A percentile compares a stretch with the other conserved stretches of the same genome.
These are phyloP conservation scores for Colletotrichum neosansevieriae DNA, from an alignment of 2,329 filamentous ascomycete genomes.

Conservation along the genomic window DNA sequence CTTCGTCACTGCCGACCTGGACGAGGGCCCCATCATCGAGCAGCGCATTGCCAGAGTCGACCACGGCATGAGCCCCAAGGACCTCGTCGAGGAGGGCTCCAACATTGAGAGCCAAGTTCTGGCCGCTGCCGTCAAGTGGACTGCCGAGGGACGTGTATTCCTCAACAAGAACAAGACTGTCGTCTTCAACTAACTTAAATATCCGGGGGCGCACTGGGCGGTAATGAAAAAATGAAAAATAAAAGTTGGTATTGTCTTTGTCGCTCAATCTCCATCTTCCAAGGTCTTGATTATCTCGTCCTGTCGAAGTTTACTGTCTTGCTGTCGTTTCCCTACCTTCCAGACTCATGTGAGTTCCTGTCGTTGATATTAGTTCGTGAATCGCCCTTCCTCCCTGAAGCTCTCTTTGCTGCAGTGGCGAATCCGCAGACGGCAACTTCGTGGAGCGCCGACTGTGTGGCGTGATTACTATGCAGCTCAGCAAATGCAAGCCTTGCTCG, in stretches of 20 bases:
- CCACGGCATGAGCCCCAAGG: conserved; percentile 80
- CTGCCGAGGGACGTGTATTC: conserved; percentile 81
- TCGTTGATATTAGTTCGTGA: no score
- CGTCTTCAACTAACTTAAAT: conserved; percentile 67
- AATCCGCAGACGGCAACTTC: no score
- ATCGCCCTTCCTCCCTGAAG: no score
- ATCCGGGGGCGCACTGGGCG: neutral
- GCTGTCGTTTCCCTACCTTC: no score
- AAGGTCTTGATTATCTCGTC: no score
- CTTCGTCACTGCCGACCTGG: conserved; percentile 86
- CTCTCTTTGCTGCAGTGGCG: no score
- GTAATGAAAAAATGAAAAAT: conserved; percentile 5
- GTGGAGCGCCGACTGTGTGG: no score
- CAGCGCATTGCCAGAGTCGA: conserved; percentile 83
- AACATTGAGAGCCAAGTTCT: conserved; percentile 88
- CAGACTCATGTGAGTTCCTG: no score
- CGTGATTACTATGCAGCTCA: no score
- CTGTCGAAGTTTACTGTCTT: no score
- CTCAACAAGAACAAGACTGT: conserved; percentile 85
- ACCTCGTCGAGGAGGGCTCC: conserved; percentile 82
- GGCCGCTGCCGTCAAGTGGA: conserved; percentile 86
- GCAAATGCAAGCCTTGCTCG: no score
- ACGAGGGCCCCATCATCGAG: conserved; percentile 91
- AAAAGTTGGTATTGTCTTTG: conserved; percentile 22
- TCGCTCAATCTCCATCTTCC: neutral